Evolutionary conservation across 208 protist species (phyloP).

Genomic region (Lotmaria passim): DNA sequence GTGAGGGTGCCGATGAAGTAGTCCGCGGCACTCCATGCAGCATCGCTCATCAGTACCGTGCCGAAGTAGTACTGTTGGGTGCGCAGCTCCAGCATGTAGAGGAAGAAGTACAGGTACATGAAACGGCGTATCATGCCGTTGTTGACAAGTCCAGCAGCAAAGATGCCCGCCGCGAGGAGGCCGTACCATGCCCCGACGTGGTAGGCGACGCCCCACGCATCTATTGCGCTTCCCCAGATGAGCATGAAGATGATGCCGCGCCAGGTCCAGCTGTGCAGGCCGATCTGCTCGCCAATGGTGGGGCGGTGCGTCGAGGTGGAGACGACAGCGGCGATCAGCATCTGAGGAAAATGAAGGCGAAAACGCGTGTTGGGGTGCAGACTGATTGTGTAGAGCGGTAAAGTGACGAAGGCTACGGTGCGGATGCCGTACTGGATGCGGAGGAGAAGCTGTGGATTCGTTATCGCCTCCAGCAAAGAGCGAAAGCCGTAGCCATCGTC

Average conservation of each 20-base stretch:
- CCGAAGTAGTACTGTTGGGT: slow-evolving; percentile 24
- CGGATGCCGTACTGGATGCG: slow-evolving; percentile 28
- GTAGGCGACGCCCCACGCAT: slow-evolving; percentile 23
- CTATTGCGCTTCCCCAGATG: slow-evolving; percentile 6
- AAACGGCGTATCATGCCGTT: slow-evolving; percentile 36
- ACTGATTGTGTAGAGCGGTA: slow-evolving; percentile 33
- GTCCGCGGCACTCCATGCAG: slow-evolving; percentile 23
- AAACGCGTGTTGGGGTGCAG: slow-evolving; percentile 44
- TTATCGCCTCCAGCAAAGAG: slow-evolving; percentile 28
- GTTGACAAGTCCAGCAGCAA: slow-evolving; percentile 19
- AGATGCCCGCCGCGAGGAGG: slow-evolving; percentile 36
- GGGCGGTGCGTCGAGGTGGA: slow-evolving; percentile 36
- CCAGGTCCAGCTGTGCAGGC: slow-evolving; percentile 36
- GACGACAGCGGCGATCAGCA: slow-evolving; percentile 37
- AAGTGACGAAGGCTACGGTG: slow-evolving; percentile 31
- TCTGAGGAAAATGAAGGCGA: slow-evolving; percentile 20
- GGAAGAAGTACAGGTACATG: slow-evolving; percentile 41
- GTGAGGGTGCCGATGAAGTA: slow-evolving; percentile 30
- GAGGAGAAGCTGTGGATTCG: slow-evolving; percentile 21
- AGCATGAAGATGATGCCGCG: slow-evolving; percentile 37
- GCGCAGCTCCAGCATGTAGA: slow-evolving; percentile 40
- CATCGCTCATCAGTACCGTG: slow-evolving; percentile 25
- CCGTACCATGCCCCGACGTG: slow-evolving; percentile 35
- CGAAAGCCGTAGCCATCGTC: slow-evolving; percentile 33
- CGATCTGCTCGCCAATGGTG: slow-evolving; percentile 42